Conservation (phyloP, 2,329 filamentous ascomycete genomes). For the Annulohypoxylon truncatum region DNA sequence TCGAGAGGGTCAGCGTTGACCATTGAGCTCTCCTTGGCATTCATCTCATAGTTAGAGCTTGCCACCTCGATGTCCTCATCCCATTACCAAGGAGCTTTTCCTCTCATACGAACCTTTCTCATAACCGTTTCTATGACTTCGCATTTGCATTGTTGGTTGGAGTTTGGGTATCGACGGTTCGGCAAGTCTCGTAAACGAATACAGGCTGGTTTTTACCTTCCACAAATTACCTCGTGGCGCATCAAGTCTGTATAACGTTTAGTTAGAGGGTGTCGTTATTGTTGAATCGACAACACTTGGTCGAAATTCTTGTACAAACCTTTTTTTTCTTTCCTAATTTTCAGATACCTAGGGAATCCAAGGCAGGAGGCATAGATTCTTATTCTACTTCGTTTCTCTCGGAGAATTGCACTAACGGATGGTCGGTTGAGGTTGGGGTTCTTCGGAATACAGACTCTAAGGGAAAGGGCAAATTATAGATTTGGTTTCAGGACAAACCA, state of each 20-base stretch:
- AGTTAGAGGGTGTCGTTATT: neutral
- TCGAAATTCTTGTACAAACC: conserved; percentile 31
- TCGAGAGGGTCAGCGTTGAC: neutral
- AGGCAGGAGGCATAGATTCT: neutral
- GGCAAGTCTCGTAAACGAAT: neutral
- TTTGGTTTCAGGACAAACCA: conserved; percentile 21
- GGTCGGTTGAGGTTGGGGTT: conserved; percentile 9
- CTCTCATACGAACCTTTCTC: conserved; percentile 13
- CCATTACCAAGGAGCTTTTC: neutral
- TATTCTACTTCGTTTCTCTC: neutral
- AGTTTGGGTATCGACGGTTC: conserved; percentile 27
- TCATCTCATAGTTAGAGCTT: neutral
- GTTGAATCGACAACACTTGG: neutral
- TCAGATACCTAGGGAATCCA: conserved; percentile 12
- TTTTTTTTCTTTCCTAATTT: conserved; percentile 6
- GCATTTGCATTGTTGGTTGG: conserved; percentile 35
- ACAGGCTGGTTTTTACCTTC: conserved; percentile 4
- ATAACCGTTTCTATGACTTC: conserved; percentile 11
- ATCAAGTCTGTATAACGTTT: conserved; percentile 6
- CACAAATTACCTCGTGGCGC: neutral
- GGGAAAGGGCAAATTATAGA: conserved; percentile 28
- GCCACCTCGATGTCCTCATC: neutral
- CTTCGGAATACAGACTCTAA: conserved; percentile 15
- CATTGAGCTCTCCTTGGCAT: neutral
- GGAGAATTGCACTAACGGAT: conserved; percentile 6